Percentiles rank a stretch among this genome's conserved stretches.
phyloP scores from a whole-genome alignment of 495 filamentous ascomycete species.

The Niebla homalea region DNA sequence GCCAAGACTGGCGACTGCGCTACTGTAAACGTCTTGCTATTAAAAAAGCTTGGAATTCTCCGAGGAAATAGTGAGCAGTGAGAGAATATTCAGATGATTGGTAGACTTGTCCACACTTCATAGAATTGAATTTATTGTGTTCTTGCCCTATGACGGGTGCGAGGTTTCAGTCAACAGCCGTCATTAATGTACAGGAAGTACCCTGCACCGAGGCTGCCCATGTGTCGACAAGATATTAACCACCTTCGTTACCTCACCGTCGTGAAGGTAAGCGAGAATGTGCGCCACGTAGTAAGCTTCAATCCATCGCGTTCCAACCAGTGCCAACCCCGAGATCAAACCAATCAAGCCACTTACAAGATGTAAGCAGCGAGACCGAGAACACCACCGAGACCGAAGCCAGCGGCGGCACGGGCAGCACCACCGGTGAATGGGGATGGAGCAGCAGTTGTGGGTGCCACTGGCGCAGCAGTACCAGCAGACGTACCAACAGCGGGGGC shows the following conservation, averaged over 20 bases:
- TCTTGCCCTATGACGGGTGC: background rate
- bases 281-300: background rate
- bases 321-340: background rate
- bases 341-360: conserved; percentile 20
- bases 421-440: conserved; percentile 14
- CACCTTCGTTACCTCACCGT: no score
- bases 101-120: background rate
- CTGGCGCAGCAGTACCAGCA: background rate
- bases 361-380: conserved; percentile 28
- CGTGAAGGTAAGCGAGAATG: no score
- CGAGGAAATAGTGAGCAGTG: no score
- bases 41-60: no score
- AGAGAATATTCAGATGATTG: background rate
- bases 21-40: no score
- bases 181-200: background rate
- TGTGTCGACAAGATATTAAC: no score
- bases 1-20: no score
- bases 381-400: conserved; percentile 21
- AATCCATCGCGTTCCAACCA: background rate
- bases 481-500: background rate
- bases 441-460: conserved; percentile 9
- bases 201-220: no score
- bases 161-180: background rate
- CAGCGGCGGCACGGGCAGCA: conserved; percentile 19
- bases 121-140: conserved; percentile 6